phyloP scores from a whole-genome alignment of 2,329 filamentous ascomycete genomes.

The Curvularia sp. region DNA sequence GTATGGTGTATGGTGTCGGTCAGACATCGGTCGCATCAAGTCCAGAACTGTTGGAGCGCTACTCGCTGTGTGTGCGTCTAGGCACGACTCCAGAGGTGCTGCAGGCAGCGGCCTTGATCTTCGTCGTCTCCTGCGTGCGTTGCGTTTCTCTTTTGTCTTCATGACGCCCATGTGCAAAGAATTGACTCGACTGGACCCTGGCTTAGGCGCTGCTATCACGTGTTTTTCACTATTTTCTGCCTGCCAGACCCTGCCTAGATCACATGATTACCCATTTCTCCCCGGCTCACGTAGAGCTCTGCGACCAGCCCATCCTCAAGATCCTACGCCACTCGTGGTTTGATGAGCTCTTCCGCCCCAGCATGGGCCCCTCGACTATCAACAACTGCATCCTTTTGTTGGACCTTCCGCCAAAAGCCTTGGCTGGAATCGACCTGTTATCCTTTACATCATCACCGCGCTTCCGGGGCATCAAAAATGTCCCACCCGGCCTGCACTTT shows the following conservation, averaged over 20 bases:
- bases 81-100: conserved; percentile 12
- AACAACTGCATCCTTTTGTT: conserved; percentile 53
- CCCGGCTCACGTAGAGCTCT: conserved; percentile 21
- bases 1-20: conserved; percentile 23
- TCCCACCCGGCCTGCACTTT: conserved; percentile 67
- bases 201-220: conserved; percentile 18
- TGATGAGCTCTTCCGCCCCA: conserved; percentile 44
- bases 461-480: conserved; percentile 66
- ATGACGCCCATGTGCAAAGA: not conserved
- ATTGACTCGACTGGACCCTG: conserved; percentile 5
- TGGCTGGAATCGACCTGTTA: conserved; percentile 63
- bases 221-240: conserved; percentile 15
- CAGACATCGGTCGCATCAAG: conserved; percentile 23
- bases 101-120: not conserved
- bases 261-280: conserved; percentile 29
- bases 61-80: conserved; percentile 14
- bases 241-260: conserved; percentile 22
- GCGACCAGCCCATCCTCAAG: conserved; percentile 33
- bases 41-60: conserved; percentile 22
- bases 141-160: not conserved
- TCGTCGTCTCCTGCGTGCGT: not conserved
- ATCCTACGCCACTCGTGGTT: conserved; percentile 47
- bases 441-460: conserved; percentile 68
- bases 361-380: conserved; percentile 44
- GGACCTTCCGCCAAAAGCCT: conserved; percentile 54